Evolutionary conservation across 352 stramenopile genomes (phyloP).

Genomic region (Hyaloperonospora arabidopsidis): DNA sequence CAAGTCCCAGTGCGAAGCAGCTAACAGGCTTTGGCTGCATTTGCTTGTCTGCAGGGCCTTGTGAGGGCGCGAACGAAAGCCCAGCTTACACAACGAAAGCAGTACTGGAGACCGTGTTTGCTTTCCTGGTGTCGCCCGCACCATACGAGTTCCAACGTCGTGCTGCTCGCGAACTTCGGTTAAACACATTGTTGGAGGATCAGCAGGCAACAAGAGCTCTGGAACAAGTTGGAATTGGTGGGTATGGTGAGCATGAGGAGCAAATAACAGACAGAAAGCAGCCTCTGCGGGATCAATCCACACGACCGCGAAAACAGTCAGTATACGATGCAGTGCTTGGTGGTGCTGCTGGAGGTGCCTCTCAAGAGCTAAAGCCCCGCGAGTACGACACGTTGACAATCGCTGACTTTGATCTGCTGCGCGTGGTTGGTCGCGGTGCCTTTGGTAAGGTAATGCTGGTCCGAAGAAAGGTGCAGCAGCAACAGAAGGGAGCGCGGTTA

Average conservation of each 20-base stretch:
- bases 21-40: slow-evolving; percentile 56
- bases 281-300: slow-evolving; percentile 11
- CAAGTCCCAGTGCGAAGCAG: slow-evolving; percentile 31
- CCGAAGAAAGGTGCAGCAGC: slow-evolving; percentile 41
- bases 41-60: slow-evolving; percentile 68
- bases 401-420: slow-evolving; percentile 95
- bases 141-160: slow-evolving; percentile 72
- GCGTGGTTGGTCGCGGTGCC: slow-evolving; percentile 94
- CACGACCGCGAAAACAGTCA: slow-evolving; percentile 14
- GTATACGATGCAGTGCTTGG: slow-evolving; percentile 22
- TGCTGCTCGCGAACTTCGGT: slow-evolving; percentile 39
- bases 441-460: slow-evolving; percentile 94
- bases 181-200: slow-evolving; percentile 41
- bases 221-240: background rate
- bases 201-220: slow-evolving; percentile 19
- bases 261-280: slow-evolving; percentile 6
- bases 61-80: slow-evolving; percentile 39
- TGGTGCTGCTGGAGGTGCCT: slow-evolving; percentile 14
- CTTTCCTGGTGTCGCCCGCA: slow-evolving; percentile 66
- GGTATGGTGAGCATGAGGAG: background rate
- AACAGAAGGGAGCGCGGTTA: slow-evolving; percentile 27
- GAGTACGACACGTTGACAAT: slow-evolving; percentile 65
- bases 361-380: slow-evolving; percentile 23
- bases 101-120: slow-evolving; percentile 73
- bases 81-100: slow-evolving; percentile 64